Percentiles rank a stretch among this genome's conserved stretches.
Conservation (phyloP, 345 rosid species). For the Hirschfeldia incana region DNA sequence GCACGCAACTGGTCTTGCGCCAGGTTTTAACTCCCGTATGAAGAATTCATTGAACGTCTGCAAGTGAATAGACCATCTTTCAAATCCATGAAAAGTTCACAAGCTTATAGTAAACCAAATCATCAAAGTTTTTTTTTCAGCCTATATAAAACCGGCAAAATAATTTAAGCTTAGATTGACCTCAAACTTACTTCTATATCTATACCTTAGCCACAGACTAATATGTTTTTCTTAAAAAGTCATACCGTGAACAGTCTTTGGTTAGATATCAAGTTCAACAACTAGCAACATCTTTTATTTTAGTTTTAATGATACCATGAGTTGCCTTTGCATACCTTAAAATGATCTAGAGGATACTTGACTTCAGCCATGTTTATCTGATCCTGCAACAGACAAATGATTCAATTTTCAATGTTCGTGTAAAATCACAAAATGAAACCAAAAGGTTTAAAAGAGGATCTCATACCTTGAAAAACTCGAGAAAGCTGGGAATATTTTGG, state of each 20-base stretch:
- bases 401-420: conserved; percentile 7
- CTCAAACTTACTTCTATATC: background rate
- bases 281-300: background rate
- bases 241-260: background rate
- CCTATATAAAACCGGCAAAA: background rate
- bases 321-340: conserved; percentile 64
- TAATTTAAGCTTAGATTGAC: background rate
- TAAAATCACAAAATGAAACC: conserved; percentile 6
- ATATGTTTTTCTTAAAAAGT: background rate
- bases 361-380: conserved; percentile 90
- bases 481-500: conserved; percentile 75
- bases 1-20: conserved; percentile 78
- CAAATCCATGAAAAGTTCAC: conserved; percentile 15
- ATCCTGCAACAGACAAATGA: conserved; percentile 56
- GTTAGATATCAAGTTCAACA: conserved; percentile 8
- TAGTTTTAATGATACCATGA: conserved; percentile 5
- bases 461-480: conserved; percentile 72
- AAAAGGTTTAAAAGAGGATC: background rate
- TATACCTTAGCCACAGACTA: conserved; percentile 9
- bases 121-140: background rate
- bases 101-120: conserved; percentile 5
- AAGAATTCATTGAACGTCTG: conserved; percentile 98
- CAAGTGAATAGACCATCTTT: conserved; percentile 21
- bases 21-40: conserved; percentile 83
- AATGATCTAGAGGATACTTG: conserved; percentile 83